Evolutionary conservation across 192 early-diverging fungal genomes (phyloP).

Genomic region (Backusella luteola): DNA sequence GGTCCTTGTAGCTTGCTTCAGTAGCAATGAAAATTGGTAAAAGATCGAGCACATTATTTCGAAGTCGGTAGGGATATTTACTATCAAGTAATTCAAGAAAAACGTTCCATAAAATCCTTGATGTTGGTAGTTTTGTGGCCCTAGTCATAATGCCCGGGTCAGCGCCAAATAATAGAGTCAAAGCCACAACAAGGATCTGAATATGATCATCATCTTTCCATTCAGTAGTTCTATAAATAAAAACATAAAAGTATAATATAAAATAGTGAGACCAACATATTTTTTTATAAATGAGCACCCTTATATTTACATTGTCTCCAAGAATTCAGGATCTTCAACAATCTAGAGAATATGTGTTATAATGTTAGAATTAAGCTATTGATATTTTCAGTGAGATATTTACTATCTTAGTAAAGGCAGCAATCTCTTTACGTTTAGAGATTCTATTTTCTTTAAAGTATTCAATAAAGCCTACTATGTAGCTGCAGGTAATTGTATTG

Average conservation of each 20-base stretch:
- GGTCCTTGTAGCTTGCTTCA: conserved; percentile 20
- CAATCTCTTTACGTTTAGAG: not conserved
- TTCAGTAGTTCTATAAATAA: conserved; percentile 20
- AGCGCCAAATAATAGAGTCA: conserved; percentile 48
- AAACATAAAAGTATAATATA: not conserved
- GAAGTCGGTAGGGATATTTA: conserved; percentile 30
- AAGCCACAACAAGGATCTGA: conserved; percentile 37
- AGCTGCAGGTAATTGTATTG: not conserved
- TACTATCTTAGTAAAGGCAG: not conserved
- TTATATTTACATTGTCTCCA: conserved; percentile 38
- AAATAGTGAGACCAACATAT: not conserved
- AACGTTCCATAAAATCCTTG: conserved; percentile 36
- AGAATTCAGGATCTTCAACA: conserved; percentile 23
- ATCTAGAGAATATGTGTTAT: conserved; percentile 18
- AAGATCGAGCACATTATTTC: conserved; percentile 46
- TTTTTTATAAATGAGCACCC: not conserved
- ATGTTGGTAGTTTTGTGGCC: conserved; percentile 28
- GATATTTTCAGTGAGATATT: not conserved
- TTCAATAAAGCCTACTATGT: conserved; percentile 20
- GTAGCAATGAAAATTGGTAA: conserved; percentile 46
- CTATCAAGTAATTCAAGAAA: conserved; percentile 40
- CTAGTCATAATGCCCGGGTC: conserved; percentile 40
- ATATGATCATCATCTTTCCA: conserved; percentile 14
- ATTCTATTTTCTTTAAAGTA: conserved; percentile 13
- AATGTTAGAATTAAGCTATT: not conserved